Conservation (phyloP, 805 yeast species). For the Debaryomyces maramus region DNA sequence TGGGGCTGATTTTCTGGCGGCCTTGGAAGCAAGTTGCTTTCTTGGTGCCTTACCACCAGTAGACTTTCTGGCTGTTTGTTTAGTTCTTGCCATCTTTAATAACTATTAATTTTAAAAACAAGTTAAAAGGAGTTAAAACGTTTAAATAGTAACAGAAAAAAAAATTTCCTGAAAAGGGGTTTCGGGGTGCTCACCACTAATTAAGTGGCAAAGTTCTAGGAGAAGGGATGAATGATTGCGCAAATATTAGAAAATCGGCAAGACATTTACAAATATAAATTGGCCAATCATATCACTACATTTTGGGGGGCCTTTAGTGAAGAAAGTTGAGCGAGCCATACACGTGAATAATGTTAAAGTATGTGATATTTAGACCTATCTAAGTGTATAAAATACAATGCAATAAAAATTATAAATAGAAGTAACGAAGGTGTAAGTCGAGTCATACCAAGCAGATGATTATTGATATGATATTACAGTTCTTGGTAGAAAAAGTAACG, state of each 20-base stretch:
- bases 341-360: neutral
- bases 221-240: slow-evolving; percentile 2
- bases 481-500: no score
- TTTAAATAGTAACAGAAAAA: neutral
- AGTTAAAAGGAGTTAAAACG: neutral
- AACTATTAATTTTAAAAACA: neutral
- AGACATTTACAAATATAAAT: neutral
- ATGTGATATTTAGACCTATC: slow-evolving; percentile 2
- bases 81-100: slow-evolving; percentile 84
- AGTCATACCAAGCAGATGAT: neutral
- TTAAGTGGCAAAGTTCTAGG: neutral
- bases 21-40: slow-evolving; percentile 89
- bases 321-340: neutral
- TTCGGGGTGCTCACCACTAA: neutral
- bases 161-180: neutral
- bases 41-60: slow-evolving; percentile 97
- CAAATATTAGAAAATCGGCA: slow-evolving; percentile 1
- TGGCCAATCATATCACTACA: slow-evolving; percentile 5
- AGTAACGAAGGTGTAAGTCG: neutral
- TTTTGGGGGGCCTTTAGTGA: neutral
- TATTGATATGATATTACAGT: no score
- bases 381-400: slow-evolving; percentile 8
- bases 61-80: slow-evolving; percentile 92
- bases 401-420: slow-evolving; percentile 4
- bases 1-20: slow-evolving; percentile 93